Base-by-base conservation (phyloP, 2,329 filamentous ascomycete genomes). In the Beauveria brongniartii region DNA sequence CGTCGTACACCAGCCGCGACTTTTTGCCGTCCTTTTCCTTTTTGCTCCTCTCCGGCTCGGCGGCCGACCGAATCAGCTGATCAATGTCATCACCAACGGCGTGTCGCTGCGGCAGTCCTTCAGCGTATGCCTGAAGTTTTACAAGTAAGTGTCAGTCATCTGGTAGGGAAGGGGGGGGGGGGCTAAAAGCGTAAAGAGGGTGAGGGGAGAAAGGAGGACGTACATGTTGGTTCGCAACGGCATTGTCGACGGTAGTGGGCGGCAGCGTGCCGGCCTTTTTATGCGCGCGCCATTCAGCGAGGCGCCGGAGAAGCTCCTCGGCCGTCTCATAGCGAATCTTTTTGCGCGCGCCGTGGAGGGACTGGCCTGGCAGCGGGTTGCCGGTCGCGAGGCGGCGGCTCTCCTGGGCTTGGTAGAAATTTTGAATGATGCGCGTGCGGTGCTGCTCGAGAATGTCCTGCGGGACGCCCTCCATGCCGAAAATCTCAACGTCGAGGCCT, bases 401-500 rank as follows among this genome's bases (percentile, higher is more conserved):
- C 62, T 89, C 88, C 74, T 96, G 90, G 28, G 87, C 87, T 71
- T 91, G 87, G 74, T 95, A 93, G 74, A 88, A 96, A 73, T 89
- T 88, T 67, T 90, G 84, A 65, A 92, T 85, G 71, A 97, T 91
- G 68, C 90, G 86, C 74, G 94, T 90, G 71, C 90, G 89, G 79
- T 97, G 92, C 70, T 89, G 84, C 69, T 91, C 84, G 62, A 91
- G 78, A 64, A 95, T 83, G 62, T 96, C 91, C 62, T 91, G 88
- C 3, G 94, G 94, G 43, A 97, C 91, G 70, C 94, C 94, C 73
- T 97, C 92, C 90, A 97, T 97, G 70, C 93, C 94, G 72, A 97
- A 99, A 69, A 99, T 97, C 75, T 99, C 94, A 63, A 96, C 86
- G 63, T 96, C 91, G 63, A 96, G 85, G 62, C 89, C 88, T 65